phyloP scores from a whole-genome alignment of 306 rosid species.

The Pterocarpus macrocarpus region DNA sequence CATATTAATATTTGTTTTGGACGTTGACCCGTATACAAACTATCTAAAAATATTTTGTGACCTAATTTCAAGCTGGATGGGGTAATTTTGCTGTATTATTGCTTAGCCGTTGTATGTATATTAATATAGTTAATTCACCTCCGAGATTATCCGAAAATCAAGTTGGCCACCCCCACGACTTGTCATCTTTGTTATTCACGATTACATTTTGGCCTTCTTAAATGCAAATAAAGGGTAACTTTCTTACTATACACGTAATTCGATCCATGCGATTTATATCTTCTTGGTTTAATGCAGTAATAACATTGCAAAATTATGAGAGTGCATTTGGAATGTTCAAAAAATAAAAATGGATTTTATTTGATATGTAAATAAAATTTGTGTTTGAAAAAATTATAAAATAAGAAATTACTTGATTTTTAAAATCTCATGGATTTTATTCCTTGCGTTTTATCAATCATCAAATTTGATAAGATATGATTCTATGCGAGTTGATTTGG shows the following conservation, averaged over 20 bases:
- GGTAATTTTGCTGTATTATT: not conserved
- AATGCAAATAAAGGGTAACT: not conserved
- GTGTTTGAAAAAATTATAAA: not conserved
- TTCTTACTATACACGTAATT: not conserved
- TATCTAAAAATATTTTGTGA: not conserved
- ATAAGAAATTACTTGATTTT: not conserved
- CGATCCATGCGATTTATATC: not conserved
- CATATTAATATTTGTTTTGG: too few species aligned
- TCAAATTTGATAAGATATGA: not conserved
- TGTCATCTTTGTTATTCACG: not conserved
- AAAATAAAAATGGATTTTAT: too few species aligned
- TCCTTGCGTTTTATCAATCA: too few species aligned
- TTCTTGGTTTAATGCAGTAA: not conserved
- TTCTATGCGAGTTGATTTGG: not conserved
- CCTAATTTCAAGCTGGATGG: not conserved
- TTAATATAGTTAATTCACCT: too few species aligned
- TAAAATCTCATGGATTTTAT: not conserved
- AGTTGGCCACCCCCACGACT: not conserved
- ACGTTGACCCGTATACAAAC: not conserved
- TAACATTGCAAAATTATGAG: not conserved
- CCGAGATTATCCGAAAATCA: not conserved
- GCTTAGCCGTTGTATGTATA: not conserved
- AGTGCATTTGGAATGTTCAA: not conserved
- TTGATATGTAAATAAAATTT: not conserved
- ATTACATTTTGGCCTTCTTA: not conserved